Evolutionary conservation across 495 filamentous ascomycete species (phyloP), one percentile per base, ranked within the genome.

Genomic region (Trichoderma parareesei): DNA sequence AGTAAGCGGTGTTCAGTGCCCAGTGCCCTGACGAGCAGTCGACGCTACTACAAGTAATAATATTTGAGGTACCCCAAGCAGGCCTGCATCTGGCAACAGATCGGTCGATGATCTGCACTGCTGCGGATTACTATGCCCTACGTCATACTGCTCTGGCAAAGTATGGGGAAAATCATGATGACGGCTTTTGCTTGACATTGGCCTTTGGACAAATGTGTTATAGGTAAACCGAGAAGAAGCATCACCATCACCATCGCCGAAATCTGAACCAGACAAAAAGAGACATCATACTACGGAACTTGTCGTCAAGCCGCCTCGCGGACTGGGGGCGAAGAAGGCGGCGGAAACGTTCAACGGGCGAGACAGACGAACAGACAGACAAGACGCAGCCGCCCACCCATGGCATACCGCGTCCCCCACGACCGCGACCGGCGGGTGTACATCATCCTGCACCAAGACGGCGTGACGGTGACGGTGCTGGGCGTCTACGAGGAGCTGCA

Each of bases 361-460:
- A 27, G 27, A 27, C 27, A 27, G 27, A 27, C 11, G 16, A 48
- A 16, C 11, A 5, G 16, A 48, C n/a, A 5, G 13, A 5, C 53
- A 11, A 35, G 5, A 57, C 9, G 53, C 20, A 5, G 18, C 10
- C 53, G 37, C 13, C 27, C 27, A 14, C 3, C 53, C 8, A 57
- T 57, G 53, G 53, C 53, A 57, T 57, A 57, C 6, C 27, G 53
- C 16, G 14, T 35, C 27, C 53, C 53, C 14, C 53, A 57, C 53
- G 53, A 57, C 27, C 16, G 53, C 35, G 53, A 57, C 33, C 53
- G 53, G 9, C 53, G 53, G 41, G 64, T 65, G 37, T 61, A 46
- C 64, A 59, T 65, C 57, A 41, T 65, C 64, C 8, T 65, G 33
- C 55, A 60, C 40, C 40, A 40, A 41, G 53, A 60, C 55, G 63